phyloP scores from a whole-genome alignment of 306 rosid genomes.

The Prunus kanzakura region DNA sequence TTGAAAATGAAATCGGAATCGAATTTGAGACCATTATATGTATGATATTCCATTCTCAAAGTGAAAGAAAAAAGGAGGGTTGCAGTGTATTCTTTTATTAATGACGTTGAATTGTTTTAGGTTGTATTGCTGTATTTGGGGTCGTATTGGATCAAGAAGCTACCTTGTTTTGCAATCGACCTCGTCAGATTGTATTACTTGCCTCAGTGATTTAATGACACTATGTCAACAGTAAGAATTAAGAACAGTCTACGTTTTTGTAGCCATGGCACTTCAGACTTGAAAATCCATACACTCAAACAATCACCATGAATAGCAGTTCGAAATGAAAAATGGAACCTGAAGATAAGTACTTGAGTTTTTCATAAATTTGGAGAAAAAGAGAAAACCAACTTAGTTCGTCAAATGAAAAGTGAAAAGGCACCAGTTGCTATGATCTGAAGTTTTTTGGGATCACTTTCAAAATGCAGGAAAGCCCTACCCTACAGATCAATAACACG shows the following conservation, averaged over 20 bases:
- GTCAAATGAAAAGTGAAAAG: slow-evolving; percentile 9
- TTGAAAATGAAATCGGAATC: no score
- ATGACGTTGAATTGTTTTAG: neutral
- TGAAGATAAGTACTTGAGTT: slow-evolving; percentile 7
- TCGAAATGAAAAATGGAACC: neutral
- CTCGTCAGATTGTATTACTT: neutral
- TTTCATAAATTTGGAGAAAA: slow-evolving; percentile 19
- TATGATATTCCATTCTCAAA: neutral
- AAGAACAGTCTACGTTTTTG: neutral
- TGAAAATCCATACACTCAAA: neutral
- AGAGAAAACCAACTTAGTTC: slow-evolving; percentile 4
- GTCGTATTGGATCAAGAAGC: neutral
- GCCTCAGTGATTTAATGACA: neutral
- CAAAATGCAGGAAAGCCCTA: slow-evolving; percentile 11
- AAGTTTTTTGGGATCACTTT: slow-evolving; percentile 9
- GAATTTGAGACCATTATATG: no score
- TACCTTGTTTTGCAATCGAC: neutral
- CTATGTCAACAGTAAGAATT: neutral
- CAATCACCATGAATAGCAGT: neutral
- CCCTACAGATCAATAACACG: slow-evolving; percentile 80
- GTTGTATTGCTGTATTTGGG: neutral
- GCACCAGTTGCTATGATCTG: slow-evolving; percentile 7
- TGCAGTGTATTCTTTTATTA: neutral
- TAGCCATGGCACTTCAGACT: neutral
- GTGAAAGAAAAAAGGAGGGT: neutral